Base-by-base conservation (phyloP, 2,329 filamentous ascomycete genomes). In the Incumbomyces delicatus region DNA sequence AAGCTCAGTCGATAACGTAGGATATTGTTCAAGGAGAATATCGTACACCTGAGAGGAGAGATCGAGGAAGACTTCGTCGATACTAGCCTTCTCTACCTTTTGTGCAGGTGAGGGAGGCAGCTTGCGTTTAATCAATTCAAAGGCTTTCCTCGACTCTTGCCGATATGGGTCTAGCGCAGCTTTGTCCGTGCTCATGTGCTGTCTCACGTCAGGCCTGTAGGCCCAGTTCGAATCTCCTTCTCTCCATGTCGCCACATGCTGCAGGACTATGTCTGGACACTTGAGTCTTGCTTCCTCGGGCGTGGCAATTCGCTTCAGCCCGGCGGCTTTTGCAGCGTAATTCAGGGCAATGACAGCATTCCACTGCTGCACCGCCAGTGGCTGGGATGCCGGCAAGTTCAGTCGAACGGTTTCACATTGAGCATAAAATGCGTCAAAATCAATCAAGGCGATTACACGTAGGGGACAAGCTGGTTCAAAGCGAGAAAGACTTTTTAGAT, bases 11-110 rank as follows among this genome's bases (percentile, higher is more conserved):
- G 64, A 61, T 43, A 95, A 66, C 61, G 90, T 82, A 0, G 85
- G 80, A 63, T 87, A 95, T 42, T 85, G 72, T 55, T 85, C 73
- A 32, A 94, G 64, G 41, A 96, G 67, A 20, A 84, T 71, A 1
- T 74, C 73, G 63, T 92, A 84, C 2, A 95, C 76, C 50, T 95
- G 83, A 1, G 83, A 81, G 8, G 87, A 94, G 41, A 96, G 66
- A 65, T 96, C 92, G 50, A 96, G 69, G 61, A 95, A 96, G 7
- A 95, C 87, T 65, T 96, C 90, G 61, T 96, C 90, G 46, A 96
- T 85, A 59, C 87, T 83, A 17, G 90, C 90, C 62, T 95, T 96
- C 69, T 96, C 89, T 36, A 95, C 78, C 57, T 74, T 79, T 61
- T 87, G 84, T 4, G 18, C 7, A 36, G 75, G 64, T 1, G 73